Percentiles rank a stretch among this genome's conserved stretches.
phyloP scores from a whole-genome alignment of 106 monocot genomes.

The Phalaenopsis equestris region DNA sequence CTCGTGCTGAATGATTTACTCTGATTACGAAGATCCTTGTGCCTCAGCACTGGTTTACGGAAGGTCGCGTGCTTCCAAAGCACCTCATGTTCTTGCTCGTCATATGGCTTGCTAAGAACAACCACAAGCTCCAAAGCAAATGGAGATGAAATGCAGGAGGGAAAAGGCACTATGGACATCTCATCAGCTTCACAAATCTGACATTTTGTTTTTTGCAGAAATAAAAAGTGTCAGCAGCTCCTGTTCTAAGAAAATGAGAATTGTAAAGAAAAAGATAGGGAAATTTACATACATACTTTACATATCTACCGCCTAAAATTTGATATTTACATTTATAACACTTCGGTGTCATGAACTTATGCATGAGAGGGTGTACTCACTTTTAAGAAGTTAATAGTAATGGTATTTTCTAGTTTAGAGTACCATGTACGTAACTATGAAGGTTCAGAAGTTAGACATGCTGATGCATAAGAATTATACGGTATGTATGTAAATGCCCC shows the following conservation, averaged over 20 bases:
- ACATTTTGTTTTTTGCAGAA: slow-evolving; percentile 8
- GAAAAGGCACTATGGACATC: not conserved
- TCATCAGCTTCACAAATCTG: slow-evolving; percentile 30
- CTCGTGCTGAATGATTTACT: slow-evolving; percentile 43
- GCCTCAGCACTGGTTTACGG: slow-evolving; percentile 29
- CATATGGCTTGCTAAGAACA: slow-evolving; percentile 39
- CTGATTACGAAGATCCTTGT: slow-evolving; percentile 36
- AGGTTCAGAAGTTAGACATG: no score
- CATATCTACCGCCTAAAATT: no score
- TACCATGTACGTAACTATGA: no score
- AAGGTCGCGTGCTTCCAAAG: slow-evolving; percentile 34
- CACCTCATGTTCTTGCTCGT: slow-evolving; percentile 40
- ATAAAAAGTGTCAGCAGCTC: not conserved
- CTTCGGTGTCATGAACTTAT: no score
- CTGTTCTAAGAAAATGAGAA: not conserved
- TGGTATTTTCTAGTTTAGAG: no score
- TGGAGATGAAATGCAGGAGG: slow-evolving; percentile 4
- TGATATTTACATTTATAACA: no score
- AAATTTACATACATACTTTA: no score
- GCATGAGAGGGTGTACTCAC: no score
- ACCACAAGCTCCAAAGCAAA: slow-evolving; percentile 29
- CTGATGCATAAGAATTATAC: no score
- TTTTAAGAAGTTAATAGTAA: no score
- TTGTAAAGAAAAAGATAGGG: not conserved
- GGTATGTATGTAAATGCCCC: no score